These are phyloP conservation scores for Corallochytrium limacisporum DNA, from an alignment of 78 protist species.

Conservation along the genomic window DNA sequence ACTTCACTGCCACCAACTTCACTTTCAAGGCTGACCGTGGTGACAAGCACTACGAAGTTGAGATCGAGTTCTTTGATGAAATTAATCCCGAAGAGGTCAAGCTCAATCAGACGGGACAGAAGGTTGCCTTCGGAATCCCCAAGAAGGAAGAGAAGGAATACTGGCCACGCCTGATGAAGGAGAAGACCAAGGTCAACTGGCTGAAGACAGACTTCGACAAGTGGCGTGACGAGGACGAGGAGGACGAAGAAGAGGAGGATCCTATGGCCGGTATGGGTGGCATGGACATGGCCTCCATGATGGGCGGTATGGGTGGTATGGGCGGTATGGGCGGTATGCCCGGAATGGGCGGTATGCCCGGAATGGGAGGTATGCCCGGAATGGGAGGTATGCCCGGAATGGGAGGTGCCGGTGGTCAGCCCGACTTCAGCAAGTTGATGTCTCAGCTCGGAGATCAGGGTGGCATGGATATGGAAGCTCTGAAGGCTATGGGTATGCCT, in stretches of 20 bases:
- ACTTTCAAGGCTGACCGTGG: not conserved
- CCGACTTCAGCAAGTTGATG: not conserved
- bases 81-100: not conserved
- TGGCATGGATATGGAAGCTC: not conserved
- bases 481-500: not conserved
- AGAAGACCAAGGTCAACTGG: not conserved
- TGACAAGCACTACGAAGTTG: not conserved
- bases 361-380: not conserved
- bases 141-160: not conserved
- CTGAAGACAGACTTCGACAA: conserved; percentile 7
- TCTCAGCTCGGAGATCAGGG: not conserved
- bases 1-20: not conserved
- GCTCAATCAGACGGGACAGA: not conserved
- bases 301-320: not conserved
- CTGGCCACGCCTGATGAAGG: conserved; percentile 20
- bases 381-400: not conserved
- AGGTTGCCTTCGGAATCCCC: not conserved
- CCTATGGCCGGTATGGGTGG: not conserved
- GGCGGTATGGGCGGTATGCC: conserved; percentile 7
- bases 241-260: conserved; percentile 5
- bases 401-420: too few species aligned
- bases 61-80: conserved; percentile 1
- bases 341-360: conserved; percentile 7
- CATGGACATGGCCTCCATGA: not conserved
- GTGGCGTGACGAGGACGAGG: conserved; percentile 25